Evolutionary conservation across 805 yeast species (phyloP), one percentile per base, ranked within the genome.

Genomic region (Starmerella roubikii): DNA sequence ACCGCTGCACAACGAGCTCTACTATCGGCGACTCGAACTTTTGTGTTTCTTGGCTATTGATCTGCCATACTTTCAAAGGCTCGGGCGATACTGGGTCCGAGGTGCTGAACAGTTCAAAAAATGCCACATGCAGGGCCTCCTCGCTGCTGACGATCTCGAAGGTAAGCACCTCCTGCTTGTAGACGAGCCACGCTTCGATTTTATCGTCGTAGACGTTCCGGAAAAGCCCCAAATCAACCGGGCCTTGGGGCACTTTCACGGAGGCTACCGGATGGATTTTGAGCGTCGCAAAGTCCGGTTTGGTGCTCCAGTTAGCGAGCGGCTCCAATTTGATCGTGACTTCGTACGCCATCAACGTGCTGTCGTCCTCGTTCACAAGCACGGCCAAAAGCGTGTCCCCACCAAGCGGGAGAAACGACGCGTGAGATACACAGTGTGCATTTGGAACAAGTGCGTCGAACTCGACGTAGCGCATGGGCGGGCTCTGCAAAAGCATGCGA

Each of bases 401-500:
- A 28, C 57, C 57, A 13, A 35, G 34, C 13, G 48, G 46, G 6
- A 46, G 46, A 35, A 54, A 47, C 2, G 49, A 34, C 1, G 60
- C 60, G 22, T 47, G 54, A 5, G 54, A 38, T 9, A 57, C 48
- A 15, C 45, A 35, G 12, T 47, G 52, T 7, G 47, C 40, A 8
- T 47, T 53, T 9, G 52, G 52, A 13, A 49, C 37, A 18, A 44
- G 23, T n/a, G 46, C 45, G 31, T 38, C 54, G 37, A 41, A 47
- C 35, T 50, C 55, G 19, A 47, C 32, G 35, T 49, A 44, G 11
- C 47, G 49, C 17, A 37, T 41, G 21, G 44, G 50, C 5, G 46
- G 50, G 16, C 40, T 40, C 53, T 77, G 88, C 52, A 70, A 77
- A 62, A 75, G 74, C 22, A 78, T 55, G 19, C 67, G 61, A 30